Evolutionary conservation across 2,329 filamentous ascomycete genomes (phyloP), one percentile per base, ranked within the genome.

Genomic region (Colletotrichum destructivum): DNA sequence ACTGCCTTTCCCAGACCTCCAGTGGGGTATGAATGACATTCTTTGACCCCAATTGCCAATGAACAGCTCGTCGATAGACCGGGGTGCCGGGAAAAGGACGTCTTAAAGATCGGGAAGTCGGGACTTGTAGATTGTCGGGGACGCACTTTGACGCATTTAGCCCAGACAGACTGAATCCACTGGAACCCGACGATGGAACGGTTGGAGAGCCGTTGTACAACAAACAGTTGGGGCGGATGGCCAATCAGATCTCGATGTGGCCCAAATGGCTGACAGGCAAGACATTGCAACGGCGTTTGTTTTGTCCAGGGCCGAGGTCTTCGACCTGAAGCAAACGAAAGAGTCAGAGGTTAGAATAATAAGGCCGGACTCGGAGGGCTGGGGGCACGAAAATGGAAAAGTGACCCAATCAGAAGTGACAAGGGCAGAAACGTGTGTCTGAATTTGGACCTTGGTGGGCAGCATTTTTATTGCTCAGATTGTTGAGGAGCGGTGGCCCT

Each of bases 401-500:
- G 51, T 6, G 69, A 23, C 35, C 69, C 69, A 71, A 69, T 72
- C n/a, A 55, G 47, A 26, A 54, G 65, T 63, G 54, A 60, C 65
- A 60, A 56, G 26, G 62, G 59, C 23, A 60, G 65, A 56, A 71
- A 72, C 65, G 69, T 69, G 59, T 61, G 67, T 69, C 62, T 57
- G 35, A 57, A 46, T 46, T 49, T 31, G 40, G 38, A 26, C 31
- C 23, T 21, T 40, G 35, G 35, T 71, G 54, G 59, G 69, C 65
- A 40, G 56, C 57, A 35, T 68, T 68, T 62, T 64, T 54, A 60
- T 59, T 69, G 69, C 69, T 42, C 38, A 44, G 69, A 69, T 72
- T 72, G 69, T 72, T 72, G 69, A 69, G 69, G 40, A 66, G 62
- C 49, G 49, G 47, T 61, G 67, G 59, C 65, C 60, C 69, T 69